A percentile compares a stretch with the other conserved stretches of the same genome.
Evolutionary conservation across 345 rosid species (phyloP).

Genomic region (Euphorbia tirucalli): DNA sequence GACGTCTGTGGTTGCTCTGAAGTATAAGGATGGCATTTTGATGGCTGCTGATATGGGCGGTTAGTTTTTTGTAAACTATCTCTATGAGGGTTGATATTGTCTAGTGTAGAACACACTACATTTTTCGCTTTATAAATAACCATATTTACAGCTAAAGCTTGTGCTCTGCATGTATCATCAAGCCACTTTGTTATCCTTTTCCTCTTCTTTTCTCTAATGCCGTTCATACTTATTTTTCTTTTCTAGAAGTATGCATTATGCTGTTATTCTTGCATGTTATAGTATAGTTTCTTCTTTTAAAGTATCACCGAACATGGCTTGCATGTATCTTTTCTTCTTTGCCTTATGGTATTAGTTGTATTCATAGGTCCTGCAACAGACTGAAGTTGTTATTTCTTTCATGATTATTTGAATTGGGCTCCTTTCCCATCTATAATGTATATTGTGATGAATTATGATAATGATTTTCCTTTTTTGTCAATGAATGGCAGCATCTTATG

Average conservation of each 20-base stretch:
- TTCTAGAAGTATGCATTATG: not conserved
- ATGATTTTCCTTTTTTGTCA: not conserved
- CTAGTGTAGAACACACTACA: no score
- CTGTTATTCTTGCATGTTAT: not conserved
- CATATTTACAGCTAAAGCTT: not conserved
- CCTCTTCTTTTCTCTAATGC: not conserved
- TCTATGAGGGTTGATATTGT: no score
- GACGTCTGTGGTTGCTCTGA: slow-evolving; percentile 85
- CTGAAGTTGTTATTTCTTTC: not conserved
- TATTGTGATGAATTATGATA: not conserved
- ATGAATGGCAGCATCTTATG: slow-evolving; percentile 71
- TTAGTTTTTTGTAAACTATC: no score
- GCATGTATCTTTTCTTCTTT: not conserved
- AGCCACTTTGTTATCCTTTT: not conserved
- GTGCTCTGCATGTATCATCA: not conserved
- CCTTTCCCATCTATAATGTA: not conserved
- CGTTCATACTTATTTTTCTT: not conserved
- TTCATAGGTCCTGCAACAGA: not conserved
- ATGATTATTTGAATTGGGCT: not conserved
- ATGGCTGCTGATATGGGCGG: slow-evolving; percentile 99
- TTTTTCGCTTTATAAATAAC: not conserved
- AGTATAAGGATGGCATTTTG: slow-evolving; percentile 90
- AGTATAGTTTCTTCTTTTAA: not conserved
- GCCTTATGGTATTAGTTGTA: not conserved
- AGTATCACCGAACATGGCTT: not conserved